phyloP scores from a whole-genome alignment of 176 grass and related monocot genomes.

The Leersia perrieri region DNA sequence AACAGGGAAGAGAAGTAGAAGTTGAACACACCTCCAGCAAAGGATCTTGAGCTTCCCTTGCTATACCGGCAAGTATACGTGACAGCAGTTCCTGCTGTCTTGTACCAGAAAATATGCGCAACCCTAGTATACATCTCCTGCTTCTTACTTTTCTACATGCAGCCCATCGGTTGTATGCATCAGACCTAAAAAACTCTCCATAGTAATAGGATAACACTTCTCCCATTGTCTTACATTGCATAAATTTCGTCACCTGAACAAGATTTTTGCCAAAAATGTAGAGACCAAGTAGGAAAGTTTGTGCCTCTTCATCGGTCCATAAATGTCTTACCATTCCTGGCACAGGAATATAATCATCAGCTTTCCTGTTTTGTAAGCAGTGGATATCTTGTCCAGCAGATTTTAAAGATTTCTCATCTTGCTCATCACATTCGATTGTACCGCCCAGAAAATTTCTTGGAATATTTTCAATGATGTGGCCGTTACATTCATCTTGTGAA shows the following conservation, averaged over 20 bases:
- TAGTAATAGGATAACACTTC: constrained; percentile 88
- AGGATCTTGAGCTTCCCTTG: constrained; percentile 57
- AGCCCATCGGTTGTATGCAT: constrained; percentile 65
- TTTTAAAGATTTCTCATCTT: constrained; percentile 30
- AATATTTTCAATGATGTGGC: constrained; percentile 12
- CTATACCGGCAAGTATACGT: constrained; percentile 49
- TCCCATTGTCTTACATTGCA: constrained; percentile 64
- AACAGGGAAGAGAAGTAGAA: background rate
- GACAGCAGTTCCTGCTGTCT: constrained; percentile 80
- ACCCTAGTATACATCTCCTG: constrained; percentile 75
- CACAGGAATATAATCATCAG: constrained; percentile 38
- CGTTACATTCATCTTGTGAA: constrained; percentile 37
- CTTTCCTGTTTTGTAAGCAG: constrained; percentile 29
- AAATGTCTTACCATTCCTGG: constrained; percentile 43
- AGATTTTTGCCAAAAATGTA: constrained; percentile 96
- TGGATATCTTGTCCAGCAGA: constrained; percentile 33
- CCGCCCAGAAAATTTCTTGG: constrained; percentile 21
- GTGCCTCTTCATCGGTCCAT: constrained; percentile 64
- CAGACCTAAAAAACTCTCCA: constrained; percentile 74
- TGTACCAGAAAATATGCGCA: constrained; percentile 83
- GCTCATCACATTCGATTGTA: constrained; percentile 46
- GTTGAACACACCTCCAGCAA: constrained; percentile 49
- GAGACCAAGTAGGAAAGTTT: constrained; percentile 78
- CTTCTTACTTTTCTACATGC: constrained; percentile 72
- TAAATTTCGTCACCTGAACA: constrained; percentile 66